Base-by-base conservation (phyloP, 1,284 basidiomycete species). In the Puccinia coronata region DNA sequence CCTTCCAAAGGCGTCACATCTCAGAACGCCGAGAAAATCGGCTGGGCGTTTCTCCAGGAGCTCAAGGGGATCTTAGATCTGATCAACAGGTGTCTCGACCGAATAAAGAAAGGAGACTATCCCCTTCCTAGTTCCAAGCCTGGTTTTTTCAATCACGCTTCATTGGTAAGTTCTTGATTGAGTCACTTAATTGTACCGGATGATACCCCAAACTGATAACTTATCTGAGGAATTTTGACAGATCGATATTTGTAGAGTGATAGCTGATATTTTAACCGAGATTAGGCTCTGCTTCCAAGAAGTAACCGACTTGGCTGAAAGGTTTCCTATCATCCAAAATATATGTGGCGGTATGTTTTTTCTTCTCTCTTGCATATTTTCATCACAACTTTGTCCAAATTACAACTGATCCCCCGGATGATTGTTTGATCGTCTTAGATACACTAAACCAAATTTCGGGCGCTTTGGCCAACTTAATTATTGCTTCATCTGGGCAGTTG, bases 251-350 rank as follows among this genome's bases (percentile, higher is more conserved):
- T 71, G 47, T 25, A 25, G 31, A 53, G 69, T 53, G 8, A 71
- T 71, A 14, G 69, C 69, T 53, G 69, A 71, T 34, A 71, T 71
- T 36, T 71, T 71, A 25, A 71, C 47, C 8, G 69, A 71, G 69
- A 49, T 71, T 12, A 51, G 69, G 28, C 23, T 71, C n/a, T 71
- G 28, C 47, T 71, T 71, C 36, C 9, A 71, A 71, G 16, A 39
- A 71, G 49, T 71, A 28, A 25, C 47, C 23, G 47, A 49, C 31
- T 18, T 71, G 31, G 36, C 69, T 53, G 23, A 4, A 39, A 34
- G 36, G 18, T 71, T 53, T 53, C 69, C 69, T 6, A 71, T 71
- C 43, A 51, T 71, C 16, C 69, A 71, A 34, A 71, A 71, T 53
- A 71, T 71, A 2, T 71, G 69, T 39, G 69, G 69, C 5, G 47